A percentile compares a stretch with the other conserved stretches of the same genome.
Evolutionary conservation across 352 stramenopile genomes (phyloP).

Genomic region (Pythium vanterpoolii): DNA sequence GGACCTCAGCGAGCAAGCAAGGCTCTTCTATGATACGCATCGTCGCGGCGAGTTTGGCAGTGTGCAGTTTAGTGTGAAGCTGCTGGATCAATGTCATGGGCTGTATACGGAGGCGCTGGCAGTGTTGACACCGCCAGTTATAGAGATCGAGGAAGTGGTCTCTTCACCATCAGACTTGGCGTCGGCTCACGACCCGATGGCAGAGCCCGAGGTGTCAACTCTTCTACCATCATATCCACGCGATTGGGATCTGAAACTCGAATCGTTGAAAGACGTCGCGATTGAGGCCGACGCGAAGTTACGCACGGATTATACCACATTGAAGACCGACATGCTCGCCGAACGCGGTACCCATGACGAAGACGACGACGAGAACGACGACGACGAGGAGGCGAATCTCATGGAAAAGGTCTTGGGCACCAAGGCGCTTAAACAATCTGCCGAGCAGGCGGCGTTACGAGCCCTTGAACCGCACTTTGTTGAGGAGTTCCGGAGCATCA

Average conservation of each 20-base stretch:
- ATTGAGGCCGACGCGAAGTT: constrained; percentile 12
- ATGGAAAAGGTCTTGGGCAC: constrained; percentile 22
- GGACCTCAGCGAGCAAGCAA: constrained; percentile 28
- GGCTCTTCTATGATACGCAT: constrained; percentile 34
- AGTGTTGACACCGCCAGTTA: background rate
- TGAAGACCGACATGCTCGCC: constrained; percentile 6
- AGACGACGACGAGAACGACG: constrained; percentile 11
- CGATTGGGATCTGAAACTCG: constrained; percentile 13
- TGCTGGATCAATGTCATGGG: constrained; percentile 4
- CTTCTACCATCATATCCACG: background rate
- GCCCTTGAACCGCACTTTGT: constrained; percentile 18
- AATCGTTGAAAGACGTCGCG: constrained; percentile 11
- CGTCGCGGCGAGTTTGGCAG: constrained; percentile 15
- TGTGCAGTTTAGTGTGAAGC: constrained; percentile 17
- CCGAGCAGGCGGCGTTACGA: constrained; percentile 5
- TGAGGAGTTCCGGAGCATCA: constrained; percentile 16
- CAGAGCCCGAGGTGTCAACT: background rate
- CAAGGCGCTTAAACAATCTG: constrained; percentile 16
- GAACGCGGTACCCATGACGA: background rate
- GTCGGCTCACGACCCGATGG: background rate
- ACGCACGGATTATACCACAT: background rate
- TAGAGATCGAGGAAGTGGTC: background rate
- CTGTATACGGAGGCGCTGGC: constrained; percentile 5
- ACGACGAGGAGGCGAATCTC: constrained; percentile 25
- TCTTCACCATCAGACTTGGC: background rate